These are phyloP conservation scores for Dentipellis sp. DNA, from an alignment of 768 basidiomycete species.

Conservation along the genomic window DNA sequence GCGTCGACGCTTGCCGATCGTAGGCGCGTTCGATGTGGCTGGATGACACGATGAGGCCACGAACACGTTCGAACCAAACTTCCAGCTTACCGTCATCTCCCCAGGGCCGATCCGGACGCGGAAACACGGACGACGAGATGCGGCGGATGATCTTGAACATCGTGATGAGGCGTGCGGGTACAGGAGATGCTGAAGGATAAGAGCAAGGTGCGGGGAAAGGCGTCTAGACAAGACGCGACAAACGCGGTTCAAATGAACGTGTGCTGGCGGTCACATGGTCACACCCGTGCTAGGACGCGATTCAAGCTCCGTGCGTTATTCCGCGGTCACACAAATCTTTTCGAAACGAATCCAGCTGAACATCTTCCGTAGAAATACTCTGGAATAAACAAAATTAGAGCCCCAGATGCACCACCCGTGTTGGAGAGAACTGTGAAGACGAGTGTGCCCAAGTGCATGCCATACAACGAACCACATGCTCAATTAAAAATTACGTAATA, in stretches of 20 bases:
- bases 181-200: neutral
- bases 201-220: neutral
- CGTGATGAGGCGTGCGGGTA: neutral
- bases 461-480: neutral
- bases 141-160: conserved; percentile 71
- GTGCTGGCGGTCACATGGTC: neutral
- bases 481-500: neutral
- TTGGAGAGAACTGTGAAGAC: no score
- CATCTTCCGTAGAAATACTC: neutral
- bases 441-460: no score
- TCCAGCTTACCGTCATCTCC: conserved; percentile 48
- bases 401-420: no score
- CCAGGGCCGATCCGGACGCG: conserved; percentile 69
- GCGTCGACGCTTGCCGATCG: conserved; percentile 52
- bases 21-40: conserved; percentile 74
- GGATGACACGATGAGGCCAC: conserved; percentile 3
- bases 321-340: neutral
- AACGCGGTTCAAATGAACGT: neutral
- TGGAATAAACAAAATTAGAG: no score
- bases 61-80: conserved; percentile 4
- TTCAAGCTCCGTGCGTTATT: conserved; percentile 5
- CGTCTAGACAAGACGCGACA: neutral
- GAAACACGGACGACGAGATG: conserved; percentile 60
- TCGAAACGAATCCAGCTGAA: neutral
- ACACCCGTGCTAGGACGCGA: conserved; percentile 1